phyloP scores from a whole-genome alignment of 1,284 basidiomycete genomes.

The Puccinia polysora region DNA sequence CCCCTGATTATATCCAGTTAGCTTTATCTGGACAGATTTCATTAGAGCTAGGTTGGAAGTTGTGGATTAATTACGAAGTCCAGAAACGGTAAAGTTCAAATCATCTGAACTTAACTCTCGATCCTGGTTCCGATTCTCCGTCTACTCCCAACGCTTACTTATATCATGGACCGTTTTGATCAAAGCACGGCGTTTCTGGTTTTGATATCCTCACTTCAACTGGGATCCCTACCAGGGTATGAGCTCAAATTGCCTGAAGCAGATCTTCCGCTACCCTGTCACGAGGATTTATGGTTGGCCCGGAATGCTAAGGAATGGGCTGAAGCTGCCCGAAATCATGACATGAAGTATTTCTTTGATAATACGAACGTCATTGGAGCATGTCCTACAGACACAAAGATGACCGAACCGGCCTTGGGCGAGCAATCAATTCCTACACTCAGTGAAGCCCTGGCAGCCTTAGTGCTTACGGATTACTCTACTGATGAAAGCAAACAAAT shows the following conservation, averaged over 20 bases:
- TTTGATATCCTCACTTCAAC: slow-evolving; percentile 24
- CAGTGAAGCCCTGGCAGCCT: slow-evolving; percentile 28
- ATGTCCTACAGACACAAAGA: background rate
- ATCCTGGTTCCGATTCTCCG: no score
- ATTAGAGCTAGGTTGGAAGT: slow-evolving; percentile 25
- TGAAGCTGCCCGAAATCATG: background rate
- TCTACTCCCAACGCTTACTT: background rate
- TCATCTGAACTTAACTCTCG: no score
- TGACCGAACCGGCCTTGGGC: background rate
- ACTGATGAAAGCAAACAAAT: background rate
- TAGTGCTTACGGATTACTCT: background rate
- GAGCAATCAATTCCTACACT: slow-evolving; percentile 19
- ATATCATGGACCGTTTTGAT: background rate
- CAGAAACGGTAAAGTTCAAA: slow-evolving; percentile 24
- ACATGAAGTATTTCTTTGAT: background rate
- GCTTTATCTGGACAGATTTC: slow-evolving; percentile 32
- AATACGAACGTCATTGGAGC: background rate
- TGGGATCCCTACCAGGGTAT: background rate
- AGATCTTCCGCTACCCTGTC: slow-evolving; percentile 26
- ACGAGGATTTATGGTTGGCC: slow-evolving; percentile 37
- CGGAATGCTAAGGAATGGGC: slow-evolving; percentile 17
- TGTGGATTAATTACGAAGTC: slow-evolving; percentile 38
- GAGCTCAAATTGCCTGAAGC: slow-evolving; percentile 14
- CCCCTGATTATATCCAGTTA: slow-evolving; percentile 36
- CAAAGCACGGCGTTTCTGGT: slow-evolving; percentile 37